phyloP scores from a whole-genome alignment of 805 yeast species.

The Hermanozyma aechmeae region DNA sequence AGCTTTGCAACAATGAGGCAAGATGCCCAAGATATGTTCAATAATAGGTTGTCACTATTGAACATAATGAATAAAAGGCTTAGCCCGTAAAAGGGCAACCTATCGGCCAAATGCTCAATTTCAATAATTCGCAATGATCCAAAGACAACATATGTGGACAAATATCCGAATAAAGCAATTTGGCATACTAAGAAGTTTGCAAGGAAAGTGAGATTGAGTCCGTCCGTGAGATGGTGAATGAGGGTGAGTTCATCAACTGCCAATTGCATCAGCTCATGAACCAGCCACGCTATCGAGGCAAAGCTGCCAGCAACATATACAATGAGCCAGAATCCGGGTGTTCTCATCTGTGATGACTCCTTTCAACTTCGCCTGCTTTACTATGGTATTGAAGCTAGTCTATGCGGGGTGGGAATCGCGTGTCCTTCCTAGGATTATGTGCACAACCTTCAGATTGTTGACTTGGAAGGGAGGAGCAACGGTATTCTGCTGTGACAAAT shows the following conservation, averaged over 20 bases:
- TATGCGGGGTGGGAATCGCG: neutral
- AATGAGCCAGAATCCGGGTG: neutral
- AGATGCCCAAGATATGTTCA: constrained; percentile 32
- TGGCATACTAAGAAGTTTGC: constrained; percentile 9
- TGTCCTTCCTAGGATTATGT: neutral
- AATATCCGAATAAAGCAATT: constrained; percentile 11
- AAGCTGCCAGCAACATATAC: neutral
- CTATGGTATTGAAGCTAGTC: neutral
- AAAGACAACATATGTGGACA: constrained; percentile 43
- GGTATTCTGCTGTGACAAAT: too few relatives aligned
- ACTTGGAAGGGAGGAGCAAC: too few relatives aligned
- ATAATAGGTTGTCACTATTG: constrained; percentile 50
- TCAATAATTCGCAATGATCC: constrained; percentile 73
- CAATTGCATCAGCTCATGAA: neutral
- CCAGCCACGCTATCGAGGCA: neutral
- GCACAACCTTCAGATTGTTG: too few relatives aligned
- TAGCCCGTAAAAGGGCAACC: constrained; percentile 23
- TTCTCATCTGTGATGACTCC: neutral
- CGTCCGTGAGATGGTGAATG: constrained; percentile 9
- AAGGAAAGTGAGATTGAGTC: constrained; percentile 6
- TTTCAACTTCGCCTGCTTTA: neutral
- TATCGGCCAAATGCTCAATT: constrained; percentile 47
- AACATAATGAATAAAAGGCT: constrained; percentile 57
- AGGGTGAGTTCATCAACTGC: constrained; percentile 3
- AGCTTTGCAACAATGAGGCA: constrained; percentile 38